phyloP scores from a whole-genome alignment of 805 yeast genomes.

The Yarrowia porcina region DNA sequence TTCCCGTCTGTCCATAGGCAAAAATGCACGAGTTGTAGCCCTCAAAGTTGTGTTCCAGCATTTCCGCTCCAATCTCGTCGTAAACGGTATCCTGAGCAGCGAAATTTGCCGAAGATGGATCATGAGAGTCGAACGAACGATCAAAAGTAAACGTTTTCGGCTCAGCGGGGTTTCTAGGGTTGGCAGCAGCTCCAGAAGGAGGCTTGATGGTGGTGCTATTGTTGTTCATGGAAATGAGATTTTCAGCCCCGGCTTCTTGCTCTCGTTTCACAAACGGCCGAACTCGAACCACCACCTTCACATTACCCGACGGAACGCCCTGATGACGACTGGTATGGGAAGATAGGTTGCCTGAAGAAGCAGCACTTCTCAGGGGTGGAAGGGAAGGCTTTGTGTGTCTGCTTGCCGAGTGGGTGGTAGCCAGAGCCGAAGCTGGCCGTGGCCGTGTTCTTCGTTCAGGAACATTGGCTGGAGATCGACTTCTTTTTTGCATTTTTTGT shows the following conservation, averaged over 20 bases:
- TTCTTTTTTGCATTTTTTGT: not conserved
- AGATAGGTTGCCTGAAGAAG: not conserved
- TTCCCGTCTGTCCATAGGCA: slow-evolving; percentile 80
- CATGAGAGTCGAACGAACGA: slow-evolving; percentile 50
- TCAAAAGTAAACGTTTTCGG: slow-evolving; percentile 50
- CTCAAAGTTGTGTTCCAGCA: slow-evolving; percentile 58
- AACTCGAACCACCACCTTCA: slow-evolving; percentile 43
- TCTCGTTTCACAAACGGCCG: slow-evolving; percentile 40
- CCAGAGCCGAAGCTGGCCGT: slow-evolving; percentile 7
- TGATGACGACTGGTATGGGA: not conserved
- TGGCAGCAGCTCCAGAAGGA: slow-evolving; percentile 28
- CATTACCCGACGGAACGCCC: slow-evolving; percentile 30
- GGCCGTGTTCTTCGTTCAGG: not conserved
- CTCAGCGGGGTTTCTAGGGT: slow-evolving; percentile 33
- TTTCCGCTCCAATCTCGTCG: slow-evolving; percentile 52
- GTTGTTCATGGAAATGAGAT: slow-evolving; percentile 29
- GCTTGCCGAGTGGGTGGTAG: not conserved
- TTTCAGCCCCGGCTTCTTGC: slow-evolving; percentile 18
- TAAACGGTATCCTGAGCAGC: slow-evolving; percentile 54
- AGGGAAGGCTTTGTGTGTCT: not conserved
- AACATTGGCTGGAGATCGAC: not conserved
- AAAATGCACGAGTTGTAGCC: slow-evolving; percentile 74
- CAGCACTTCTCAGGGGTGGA: not conserved
- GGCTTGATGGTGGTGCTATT: slow-evolving; percentile 30
- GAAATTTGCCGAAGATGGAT: slow-evolving; percentile 38